Conservation (phyloP, 129 eudicot genomes). For the Escallonia herrerae region DNA sequence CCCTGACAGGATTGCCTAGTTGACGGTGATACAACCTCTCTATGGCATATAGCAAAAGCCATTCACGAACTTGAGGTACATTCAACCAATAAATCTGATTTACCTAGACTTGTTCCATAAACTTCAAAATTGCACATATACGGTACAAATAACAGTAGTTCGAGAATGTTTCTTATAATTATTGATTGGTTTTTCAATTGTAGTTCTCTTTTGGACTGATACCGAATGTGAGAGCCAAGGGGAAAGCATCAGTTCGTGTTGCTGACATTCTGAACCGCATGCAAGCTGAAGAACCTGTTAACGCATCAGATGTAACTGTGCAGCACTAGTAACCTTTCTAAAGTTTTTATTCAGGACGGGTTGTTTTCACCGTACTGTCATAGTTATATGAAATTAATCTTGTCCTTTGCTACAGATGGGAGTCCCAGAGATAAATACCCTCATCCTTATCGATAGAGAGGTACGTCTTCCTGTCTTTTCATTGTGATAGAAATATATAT, state of each 20-base stretch:
- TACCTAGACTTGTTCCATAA: background rate
- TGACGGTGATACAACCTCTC: conserved; percentile 84
- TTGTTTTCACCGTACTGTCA: background rate
- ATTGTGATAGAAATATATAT: too few relatives aligned
- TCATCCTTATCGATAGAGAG: conserved; percentile 91
- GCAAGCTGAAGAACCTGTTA: conserved; percentile 97
- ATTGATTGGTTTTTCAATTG: conserved; percentile 19
- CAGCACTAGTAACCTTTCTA: background rate
- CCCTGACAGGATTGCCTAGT: conserved; percentile 64
- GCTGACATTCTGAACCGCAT: conserved; percentile 81
- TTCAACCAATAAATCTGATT: conserved; percentile 8
- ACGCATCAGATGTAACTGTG: conserved; percentile 58
- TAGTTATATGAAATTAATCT: background rate
- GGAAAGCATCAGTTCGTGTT: conserved; percentile 83
- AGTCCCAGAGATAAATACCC: conserved; percentile 87
- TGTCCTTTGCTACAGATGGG: conserved; percentile 44
- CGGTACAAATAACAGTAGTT: too few relatives aligned
- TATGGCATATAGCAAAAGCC: conserved; percentile 97
- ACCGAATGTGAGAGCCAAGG: conserved; percentile 98
- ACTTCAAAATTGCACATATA: too few relatives aligned
- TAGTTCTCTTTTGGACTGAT: conserved; percentile 85
- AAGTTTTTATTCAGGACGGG: too few relatives aligned
- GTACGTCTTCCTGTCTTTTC: conserved; percentile 22
- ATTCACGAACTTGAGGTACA: conserved; percentile 96
- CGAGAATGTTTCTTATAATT: background rate